Percentiles rank a stretch among this genome's conserved stretches.
phyloP scores from a whole-genome alignment of 176 grass and related monocot species.

The Miscanthus lutarioriparius region DNA sequence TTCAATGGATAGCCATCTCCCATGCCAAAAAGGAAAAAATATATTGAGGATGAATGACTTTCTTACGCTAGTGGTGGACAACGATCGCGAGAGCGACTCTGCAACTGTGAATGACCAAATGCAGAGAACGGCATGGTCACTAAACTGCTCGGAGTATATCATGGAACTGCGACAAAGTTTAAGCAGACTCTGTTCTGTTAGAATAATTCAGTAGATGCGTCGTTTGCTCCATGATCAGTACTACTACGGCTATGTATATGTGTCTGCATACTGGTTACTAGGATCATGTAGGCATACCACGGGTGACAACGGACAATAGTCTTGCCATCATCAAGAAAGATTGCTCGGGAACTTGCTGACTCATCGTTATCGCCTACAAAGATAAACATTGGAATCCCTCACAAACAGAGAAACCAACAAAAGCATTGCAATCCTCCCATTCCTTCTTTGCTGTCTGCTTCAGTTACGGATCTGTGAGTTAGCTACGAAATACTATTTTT shows the following conservation, averaged over 20 bases:
- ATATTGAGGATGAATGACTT: neutral
- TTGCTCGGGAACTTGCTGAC: neutral
- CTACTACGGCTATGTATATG: neutral
- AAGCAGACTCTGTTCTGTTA: neutral
- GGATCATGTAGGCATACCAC: neutral
- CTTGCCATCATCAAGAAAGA: neutral
- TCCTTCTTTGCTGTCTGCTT: neutral
- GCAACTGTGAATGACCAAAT: neutral
- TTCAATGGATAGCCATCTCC: too few relatives aligned
- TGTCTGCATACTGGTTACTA: neutral
- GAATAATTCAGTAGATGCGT: neutral
- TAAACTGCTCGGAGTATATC: neutral
- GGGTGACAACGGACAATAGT: neutral
- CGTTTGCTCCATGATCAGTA: neutral
- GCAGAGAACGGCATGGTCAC: neutral
- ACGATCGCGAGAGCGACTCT: slow-evolving; percentile 11
- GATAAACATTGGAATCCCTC: neutral
- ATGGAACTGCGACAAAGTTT: neutral
- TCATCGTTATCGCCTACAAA: neutral
- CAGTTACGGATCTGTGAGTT: neutral
- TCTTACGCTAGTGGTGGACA: neutral
- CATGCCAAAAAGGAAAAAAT: too few relatives aligned
- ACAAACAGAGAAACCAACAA: neutral
- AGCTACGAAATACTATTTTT: neutral
- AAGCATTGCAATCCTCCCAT: neutral